phyloP scores from a whole-genome alignment of 768 basidiomycete genomes.

The Leccinum sublutescens region DNA sequence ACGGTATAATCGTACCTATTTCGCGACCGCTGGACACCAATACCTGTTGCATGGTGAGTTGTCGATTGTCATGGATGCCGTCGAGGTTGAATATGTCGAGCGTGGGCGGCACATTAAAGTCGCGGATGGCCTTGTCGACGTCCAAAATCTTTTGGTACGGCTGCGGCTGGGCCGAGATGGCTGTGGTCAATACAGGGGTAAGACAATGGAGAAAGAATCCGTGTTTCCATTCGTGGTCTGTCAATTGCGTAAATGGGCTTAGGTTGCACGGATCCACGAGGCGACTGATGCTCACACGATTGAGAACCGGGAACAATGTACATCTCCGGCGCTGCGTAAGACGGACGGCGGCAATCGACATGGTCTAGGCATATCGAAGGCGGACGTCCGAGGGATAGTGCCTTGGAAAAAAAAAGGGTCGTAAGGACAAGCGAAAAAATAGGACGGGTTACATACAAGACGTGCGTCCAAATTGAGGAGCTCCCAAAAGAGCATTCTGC shows the following conservation, averaged over 20 bases:
- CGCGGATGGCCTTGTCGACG: slow-evolving; percentile 54
- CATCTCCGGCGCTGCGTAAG: slow-evolving; percentile 32
- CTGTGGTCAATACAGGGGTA: slow-evolving; percentile 58
- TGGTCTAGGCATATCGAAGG: slow-evolving; percentile 64
- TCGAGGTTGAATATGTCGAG: slow-evolving; percentile 44
- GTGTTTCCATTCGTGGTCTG: slow-evolving; percentile 74
- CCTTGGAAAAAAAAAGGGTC: slow-evolving; percentile 37
- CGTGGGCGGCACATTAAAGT: slow-evolving; percentile 51
- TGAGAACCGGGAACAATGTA: slow-evolving; percentile 27
- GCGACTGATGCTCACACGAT: slow-evolving; percentile 27
- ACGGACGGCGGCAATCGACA: slow-evolving; percentile 55
- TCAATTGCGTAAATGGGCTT: slow-evolving; percentile 11
- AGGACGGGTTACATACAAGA: slow-evolving; percentile 46
- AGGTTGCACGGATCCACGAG: slow-evolving; percentile 2
- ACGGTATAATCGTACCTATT: slow-evolving; percentile 45
- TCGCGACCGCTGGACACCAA: slow-evolving; percentile 60
- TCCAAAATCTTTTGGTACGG: slow-evolving; percentile 50
- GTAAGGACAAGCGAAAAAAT: slow-evolving; percentile 13
- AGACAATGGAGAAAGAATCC: slow-evolving; percentile 62
- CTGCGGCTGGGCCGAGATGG: slow-evolving; percentile 51
- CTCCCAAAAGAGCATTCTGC: slow-evolving; percentile 72
- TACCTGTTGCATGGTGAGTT: slow-evolving; percentile 63
- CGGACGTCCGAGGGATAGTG: slow-evolving; percentile 68
- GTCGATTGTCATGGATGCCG: slow-evolving; percentile 43
- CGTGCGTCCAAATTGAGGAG: slow-evolving; percentile 66